Percentiles rank a stretch among this genome's conserved stretches.
These are phyloP conservation scores for Suhomyces vadensis DNA, from an alignment of 805 yeast species.

Conservation along the genomic window DNA sequence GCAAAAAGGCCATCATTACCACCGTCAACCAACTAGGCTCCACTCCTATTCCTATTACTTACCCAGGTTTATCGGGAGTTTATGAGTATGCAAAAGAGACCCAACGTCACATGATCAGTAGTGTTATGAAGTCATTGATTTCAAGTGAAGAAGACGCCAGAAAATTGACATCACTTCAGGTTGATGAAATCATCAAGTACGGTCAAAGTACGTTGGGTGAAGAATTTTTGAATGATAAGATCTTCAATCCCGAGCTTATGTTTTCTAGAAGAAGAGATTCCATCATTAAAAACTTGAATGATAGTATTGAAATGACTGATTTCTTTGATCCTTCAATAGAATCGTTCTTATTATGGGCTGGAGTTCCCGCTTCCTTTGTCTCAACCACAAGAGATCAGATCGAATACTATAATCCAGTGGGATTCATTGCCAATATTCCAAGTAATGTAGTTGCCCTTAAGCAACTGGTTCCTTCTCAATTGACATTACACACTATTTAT, in stretches of 20 bases:
- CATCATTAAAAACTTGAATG: slow-evolving; percentile 56
- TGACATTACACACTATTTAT: slow-evolving; percentile 42
- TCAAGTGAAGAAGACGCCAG: slow-evolving; percentile 72
- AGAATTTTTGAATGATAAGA: slow-evolving; percentile 56
- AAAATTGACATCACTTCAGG: slow-evolving; percentile 55
- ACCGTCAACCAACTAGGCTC: slow-evolving; percentile 57
- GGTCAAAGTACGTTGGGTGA: slow-evolving; percentile 71
- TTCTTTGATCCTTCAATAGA: slow-evolving; percentile 76
- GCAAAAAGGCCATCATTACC: slow-evolving; percentile 52
- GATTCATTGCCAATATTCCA: slow-evolving; percentile 31
- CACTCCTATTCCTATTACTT: slow-evolving; percentile 48
- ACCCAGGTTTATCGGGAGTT: slow-evolving; percentile 62
- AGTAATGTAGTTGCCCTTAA: slow-evolving; percentile 32
- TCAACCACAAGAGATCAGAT: slow-evolving; percentile 29
- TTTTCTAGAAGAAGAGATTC: slow-evolving; percentile 72
- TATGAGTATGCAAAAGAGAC: slow-evolving; percentile 71
- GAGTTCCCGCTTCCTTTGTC: slow-evolving; percentile 35
- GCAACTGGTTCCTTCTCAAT: slow-evolving; percentile 34
- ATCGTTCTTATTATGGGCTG: slow-evolving; percentile 51
- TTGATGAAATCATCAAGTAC: slow-evolving; percentile 57
- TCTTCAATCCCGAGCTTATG: slow-evolving; percentile 76
- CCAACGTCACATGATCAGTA: slow-evolving; percentile 64
- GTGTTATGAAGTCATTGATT: slow-evolving; percentile 62
- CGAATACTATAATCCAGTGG: slow-evolving; percentile 33
- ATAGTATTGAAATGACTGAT: slow-evolving; percentile 65